Evolutionary conservation across 371 early-diverging fungal species (phyloP).

Genomic region (Mortierella sp.): DNA sequence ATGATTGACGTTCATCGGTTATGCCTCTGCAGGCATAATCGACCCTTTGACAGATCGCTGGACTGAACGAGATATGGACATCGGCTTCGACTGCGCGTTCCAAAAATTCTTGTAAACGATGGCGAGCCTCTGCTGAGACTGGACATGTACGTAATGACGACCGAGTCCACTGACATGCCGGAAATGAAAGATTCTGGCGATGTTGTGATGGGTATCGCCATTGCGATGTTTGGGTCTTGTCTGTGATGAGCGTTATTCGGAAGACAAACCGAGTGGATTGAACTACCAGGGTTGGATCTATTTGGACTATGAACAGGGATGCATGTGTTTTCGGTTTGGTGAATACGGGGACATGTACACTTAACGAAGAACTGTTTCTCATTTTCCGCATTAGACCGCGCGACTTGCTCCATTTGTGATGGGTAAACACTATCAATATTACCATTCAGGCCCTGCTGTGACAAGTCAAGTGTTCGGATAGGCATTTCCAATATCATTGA

Average conservation of each 20-base stretch:
- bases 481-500: slow-evolving; percentile 11
- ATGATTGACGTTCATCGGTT: too few relatives aligned
- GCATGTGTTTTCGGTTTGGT: too few relatives aligned
- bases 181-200: too few relatives aligned
- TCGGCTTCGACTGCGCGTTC: slow-evolving; percentile 15
- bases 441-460: slow-evolving; percentile 35
- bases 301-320: slow-evolving; percentile 4
- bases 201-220: neutral
- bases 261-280: slow-evolving; percentile 5
- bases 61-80: slow-evolving; percentile 16
- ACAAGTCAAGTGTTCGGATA: slow-evolving; percentile 5
- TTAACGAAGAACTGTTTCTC: too few relatives aligned
- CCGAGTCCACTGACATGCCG: neutral
- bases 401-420: neutral
- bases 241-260: neutral
- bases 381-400: too few relatives aligned
- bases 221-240: neutral
- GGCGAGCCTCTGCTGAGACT: slow-evolving; percentile 9
- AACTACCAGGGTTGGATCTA: slow-evolving; percentile 18
- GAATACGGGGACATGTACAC: too few relatives aligned
- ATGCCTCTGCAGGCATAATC: too few relatives aligned
- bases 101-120: slow-evolving; percentile 9
- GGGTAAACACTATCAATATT: neutral
- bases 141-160: neutral
- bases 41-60: too few relatives aligned